A percentile compares a stretch with the other conserved stretches of the same genome.
Evolutionary conservation across 371 early-diverging fungal genomes (phyloP).

Genomic region (Mucor piriformis): DNA sequence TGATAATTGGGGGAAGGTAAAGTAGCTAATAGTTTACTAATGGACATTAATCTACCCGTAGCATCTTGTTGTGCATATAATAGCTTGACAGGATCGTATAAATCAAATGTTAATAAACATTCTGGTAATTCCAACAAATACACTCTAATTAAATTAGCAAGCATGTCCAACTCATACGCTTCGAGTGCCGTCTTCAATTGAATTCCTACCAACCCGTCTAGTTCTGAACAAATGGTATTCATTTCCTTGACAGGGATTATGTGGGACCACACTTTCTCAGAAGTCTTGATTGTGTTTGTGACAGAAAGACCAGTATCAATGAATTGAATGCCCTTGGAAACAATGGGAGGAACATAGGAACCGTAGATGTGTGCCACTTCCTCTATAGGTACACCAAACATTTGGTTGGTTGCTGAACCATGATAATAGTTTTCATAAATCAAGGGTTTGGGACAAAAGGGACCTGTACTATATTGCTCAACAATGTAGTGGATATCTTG

Average conservation of each 20-base stretch:
- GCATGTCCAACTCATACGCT: slow-evolving; percentile 52
- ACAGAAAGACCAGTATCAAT: slow-evolving; percentile 46
- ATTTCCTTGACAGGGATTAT: slow-evolving; percentile 37
- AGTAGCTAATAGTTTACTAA: slow-evolving; percentile 58
- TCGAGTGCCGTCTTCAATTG: slow-evolving; percentile 54
- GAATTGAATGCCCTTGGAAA: slow-evolving; percentile 47
- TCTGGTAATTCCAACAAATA: slow-evolving; percentile 77
- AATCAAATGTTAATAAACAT: slow-evolving; percentile 68
- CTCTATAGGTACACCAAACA: slow-evolving; percentile 75
- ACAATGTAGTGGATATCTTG: slow-evolving; percentile 76
- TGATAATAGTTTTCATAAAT: slow-evolving; percentile 69
- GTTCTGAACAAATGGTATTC: slow-evolving; percentile 61
- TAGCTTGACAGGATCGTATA: slow-evolving; percentile 72
- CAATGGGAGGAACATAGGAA: slow-evolving; percentile 61
- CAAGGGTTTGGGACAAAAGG: slow-evolving; percentile 71
- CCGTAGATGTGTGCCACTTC: slow-evolving; percentile 62
- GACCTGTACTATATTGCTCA: slow-evolving; percentile 73
- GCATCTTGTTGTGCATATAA: slow-evolving; percentile 49
- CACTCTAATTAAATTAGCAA: slow-evolving; percentile 65
- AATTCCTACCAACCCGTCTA: slow-evolving; percentile 51
- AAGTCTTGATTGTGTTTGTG: slow-evolving; percentile 1
- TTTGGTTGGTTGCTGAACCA: slow-evolving; percentile 67
- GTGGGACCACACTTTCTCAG: slow-evolving; percentile 58
- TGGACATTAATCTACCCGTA: slow-evolving; percentile 42
- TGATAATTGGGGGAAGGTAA: slow-evolving; percentile 57